Conservation (phyloP, 805 yeast genomes). For the Grigorovia jiainica region DNA sequence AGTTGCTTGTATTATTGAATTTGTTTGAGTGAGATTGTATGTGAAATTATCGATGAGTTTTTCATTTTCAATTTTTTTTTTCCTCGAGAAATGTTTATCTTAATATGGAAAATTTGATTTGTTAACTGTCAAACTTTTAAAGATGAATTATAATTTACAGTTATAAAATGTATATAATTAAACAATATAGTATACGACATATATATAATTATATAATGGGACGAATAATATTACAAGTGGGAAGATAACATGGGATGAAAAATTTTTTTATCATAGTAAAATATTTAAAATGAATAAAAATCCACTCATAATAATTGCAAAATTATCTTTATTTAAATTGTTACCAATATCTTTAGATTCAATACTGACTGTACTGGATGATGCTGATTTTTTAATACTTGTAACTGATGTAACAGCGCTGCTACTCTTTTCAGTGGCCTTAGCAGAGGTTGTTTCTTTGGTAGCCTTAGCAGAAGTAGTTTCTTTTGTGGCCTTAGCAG, state of each 20-base stretch:
- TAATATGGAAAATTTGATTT: too few relatives aligned
- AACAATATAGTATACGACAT: too few relatives aligned
- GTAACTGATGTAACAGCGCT: conserved; percentile 4
- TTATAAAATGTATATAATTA: too few relatives aligned
- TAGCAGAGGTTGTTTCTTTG: conserved; percentile 1
- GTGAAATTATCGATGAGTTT: neutral
- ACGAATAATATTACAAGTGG: too few relatives aligned
- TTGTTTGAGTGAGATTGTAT: neutral
- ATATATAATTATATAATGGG: too few relatives aligned
- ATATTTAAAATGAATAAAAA: too few relatives aligned
- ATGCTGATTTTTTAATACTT: too few relatives aligned
- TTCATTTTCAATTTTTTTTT: neutral
- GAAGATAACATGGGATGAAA: too few relatives aligned
- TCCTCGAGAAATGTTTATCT: neutral
- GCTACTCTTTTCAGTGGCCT: conserved; percentile 3
- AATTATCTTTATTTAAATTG: neutral
- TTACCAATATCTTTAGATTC: neutral
- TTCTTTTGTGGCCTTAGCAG: neutral
- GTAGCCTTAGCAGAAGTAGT: neutral
- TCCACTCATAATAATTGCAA: too few relatives aligned
- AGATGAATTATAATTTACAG: too few relatives aligned
- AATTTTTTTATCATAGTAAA: too few relatives aligned
- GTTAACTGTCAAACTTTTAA: too few relatives aligned
- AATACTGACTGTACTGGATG: conserved; percentile 1
- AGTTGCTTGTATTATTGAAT: neutral